Percentiles rank a stretch among this genome's conserved stretches.
Evolutionary conservation across 352 stramenopile species (phyloP).

Genomic region (Phytophthora constricta): DNA sequence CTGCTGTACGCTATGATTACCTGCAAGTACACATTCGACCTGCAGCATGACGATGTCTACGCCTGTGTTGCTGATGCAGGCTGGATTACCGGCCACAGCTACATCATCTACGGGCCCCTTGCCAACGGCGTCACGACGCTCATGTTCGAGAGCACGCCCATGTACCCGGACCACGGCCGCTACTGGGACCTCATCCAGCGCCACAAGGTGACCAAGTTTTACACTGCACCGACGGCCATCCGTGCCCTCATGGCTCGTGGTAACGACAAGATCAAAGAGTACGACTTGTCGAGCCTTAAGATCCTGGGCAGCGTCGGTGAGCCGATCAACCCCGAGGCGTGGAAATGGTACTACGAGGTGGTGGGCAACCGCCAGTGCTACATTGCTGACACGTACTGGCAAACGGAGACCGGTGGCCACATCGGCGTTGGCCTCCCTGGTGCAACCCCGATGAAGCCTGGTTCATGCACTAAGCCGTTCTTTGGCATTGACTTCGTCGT

Average conservation of each 20-base stretch:
- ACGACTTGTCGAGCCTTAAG: constrained; percentile 77
- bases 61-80: constrained; percentile 95
- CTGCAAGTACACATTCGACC: constrained; percentile 94
- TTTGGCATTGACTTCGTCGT: constrained; percentile 95
- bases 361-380: constrained; percentile 91
- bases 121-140: constrained; percentile 97
- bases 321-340: constrained; percentile 98
- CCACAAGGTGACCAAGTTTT: constrained; percentile 97
- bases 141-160: constrained; percentile 98
- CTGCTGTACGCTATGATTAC: constrained; percentile 95
- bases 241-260: constrained; percentile 98
- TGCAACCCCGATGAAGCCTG: constrained; percentile 90
- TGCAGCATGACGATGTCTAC: constrained; percentile 94
- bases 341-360: constrained; percentile 97
- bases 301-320: constrained; percentile 98
- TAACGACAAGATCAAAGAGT: constrained; percentile 90
- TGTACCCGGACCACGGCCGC: constrained; percentile 95
- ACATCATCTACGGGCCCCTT: constrained; percentile 97
- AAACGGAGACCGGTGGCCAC: constrained; percentile 97
- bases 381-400: constrained; percentile 98
- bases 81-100: constrained; percentile 98
- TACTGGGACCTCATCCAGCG: constrained; percentile 98
- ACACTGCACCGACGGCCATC: constrained; percentile 96
- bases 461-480: constrained; percentile 95
- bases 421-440: constrained; percentile 95